A percentile compares a stretch with the other conserved stretches of the same genome.
Evolutionary conservation across 2,329 filamentous ascomycete species (phyloP).

Genomic region (Elsinoe ampelina): DNA sequence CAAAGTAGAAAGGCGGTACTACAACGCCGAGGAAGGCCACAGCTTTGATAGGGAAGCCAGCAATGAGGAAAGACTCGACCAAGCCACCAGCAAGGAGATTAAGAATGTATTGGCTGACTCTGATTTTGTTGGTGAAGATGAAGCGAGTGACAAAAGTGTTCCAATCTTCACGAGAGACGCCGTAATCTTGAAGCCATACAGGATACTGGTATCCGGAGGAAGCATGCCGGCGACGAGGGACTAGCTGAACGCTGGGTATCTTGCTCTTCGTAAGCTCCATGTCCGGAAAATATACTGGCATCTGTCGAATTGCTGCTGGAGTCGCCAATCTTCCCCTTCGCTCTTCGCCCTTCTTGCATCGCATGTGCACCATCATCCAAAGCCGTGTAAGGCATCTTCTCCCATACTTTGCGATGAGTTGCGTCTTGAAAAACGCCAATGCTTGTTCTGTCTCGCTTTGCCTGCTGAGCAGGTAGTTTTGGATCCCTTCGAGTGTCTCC

Average conservation of each 20-base stretch:
- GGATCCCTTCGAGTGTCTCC: background rate
- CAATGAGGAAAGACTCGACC: background rate
- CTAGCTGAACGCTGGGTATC: constrained; percentile 7
- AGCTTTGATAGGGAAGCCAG: constrained; percentile 2
- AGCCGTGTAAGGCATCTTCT: background rate
- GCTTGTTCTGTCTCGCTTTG: background rate
- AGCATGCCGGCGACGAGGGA: constrained; percentile 10
- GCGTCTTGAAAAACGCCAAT: background rate
- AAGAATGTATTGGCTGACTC: background rate
- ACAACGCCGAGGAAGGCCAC: background rate
- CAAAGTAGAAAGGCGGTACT: background rate
- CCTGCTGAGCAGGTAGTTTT: background rate
- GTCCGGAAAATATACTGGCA: background rate
- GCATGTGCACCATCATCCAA: background rate
- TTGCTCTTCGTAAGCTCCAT: background rate
- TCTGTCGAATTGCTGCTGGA: constrained; percentile 2
- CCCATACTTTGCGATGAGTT: background rate
- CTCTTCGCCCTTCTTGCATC: background rate
- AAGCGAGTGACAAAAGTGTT: constrained; percentile 5
- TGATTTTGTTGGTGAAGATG: constrained; percentile 1
- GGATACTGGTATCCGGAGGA: constrained; percentile 13
- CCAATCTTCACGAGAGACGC: constrained; percentile 12
- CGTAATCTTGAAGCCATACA: constrained; percentile 9
- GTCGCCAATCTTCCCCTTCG: background rate
- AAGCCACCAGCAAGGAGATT: background rate